Evolutionary conservation across 2,329 filamentous ascomycete species (phyloP), one percentile per base, ranked within the genome.

Genomic region (Botrytis tulipae): DNA sequence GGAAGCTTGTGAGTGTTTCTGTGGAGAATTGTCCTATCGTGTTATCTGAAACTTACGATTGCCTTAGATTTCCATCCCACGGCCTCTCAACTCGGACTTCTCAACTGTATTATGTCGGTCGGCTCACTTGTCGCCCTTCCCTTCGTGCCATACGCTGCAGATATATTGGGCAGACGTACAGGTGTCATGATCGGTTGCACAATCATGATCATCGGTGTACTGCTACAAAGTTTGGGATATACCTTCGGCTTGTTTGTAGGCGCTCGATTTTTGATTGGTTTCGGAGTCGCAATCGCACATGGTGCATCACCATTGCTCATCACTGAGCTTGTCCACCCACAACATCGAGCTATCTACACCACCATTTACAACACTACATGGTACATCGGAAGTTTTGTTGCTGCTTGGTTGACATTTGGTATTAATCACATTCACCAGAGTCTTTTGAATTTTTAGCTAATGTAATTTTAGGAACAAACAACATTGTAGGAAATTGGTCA

Each of bases 41-140:
- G 87, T n/a, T 35, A 29, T 42, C 44, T 14, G 40, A 32, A 80
- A 85, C 88, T 84, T 85, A 74, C 32, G 22, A 22, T 80, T 78
- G 7, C 82, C 79, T 79, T 80, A 82, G 73, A 71, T 81, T 67
- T 82, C 82, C 73, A 82, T 60, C 78, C 82, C 16, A 74, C 69
- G 9, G 71, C 82, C 8, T 77, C 83, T 3, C 79, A 81, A 48
- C 81, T 84, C 61, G 84, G 85, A 75, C 81, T 86, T 40, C 80
- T 86, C 42, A 83, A 84, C 67, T 83, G 82, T 67, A 86, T 86
- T 76, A 85, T 86, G 83, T 84, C 84, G 60, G 82, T 87, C 65
- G 86, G 86, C 71, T 84, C 83, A 20, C 80, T 87, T 46, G 81
- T 82, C 20, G 84, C 85, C 65, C 81, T 87, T 25, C 84, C 84